Evolutionary conservation across 331 rosid genomes (phyloP), one percentile per base, ranked within the genome.

Genomic region (Rosa hybrid): DNA sequence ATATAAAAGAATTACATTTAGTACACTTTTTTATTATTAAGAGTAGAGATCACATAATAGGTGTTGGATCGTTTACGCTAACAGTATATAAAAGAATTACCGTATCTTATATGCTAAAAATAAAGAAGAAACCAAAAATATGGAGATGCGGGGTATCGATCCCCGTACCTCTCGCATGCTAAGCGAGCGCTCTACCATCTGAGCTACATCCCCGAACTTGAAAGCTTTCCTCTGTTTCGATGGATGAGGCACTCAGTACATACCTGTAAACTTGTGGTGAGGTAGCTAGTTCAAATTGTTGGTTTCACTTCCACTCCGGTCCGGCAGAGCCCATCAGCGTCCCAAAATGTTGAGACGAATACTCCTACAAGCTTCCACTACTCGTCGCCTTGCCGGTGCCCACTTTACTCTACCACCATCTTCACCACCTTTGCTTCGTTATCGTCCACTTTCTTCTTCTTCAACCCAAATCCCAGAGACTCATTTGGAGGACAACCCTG

Each of bases 181-280:
- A 94, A 89, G 97, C 97, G 92, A 92, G 97, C 92, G 89, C 97
- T 92, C 94, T 91, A 92, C 97, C 97, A 94, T 94, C 92, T 94
- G 92, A 65, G 71, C 71, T 68, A 68, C 49, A 68, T 68, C 72
- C 72, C 72, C 45, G 60, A 17, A 54, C 60, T 17, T 54, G 23
- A 18, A 2, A 54, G 6, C 4, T 7, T 1, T 5, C 60, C 9
- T 18, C 0, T 16, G 70, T 4, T 17, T 3, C 0, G 5, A 34
- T 3, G 0, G 0, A 34, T 34, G 4, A 34, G 4, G 39, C 39
- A 34, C 4, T 3, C 39, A 34, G 4, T 34, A 34, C 39, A 3
- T 34, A 34, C 39, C 3, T 34, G 39, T 34, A 3, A 34, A 30
- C 3, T 25, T 4, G 44, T 30, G 39, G 20, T 30, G 17, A 63